Percentiles rank a stretch among this genome's conserved stretches.
phyloP scores from a whole-genome alignment of 306 rosid genomes.

The Gastrolobium bilobum region DNA sequence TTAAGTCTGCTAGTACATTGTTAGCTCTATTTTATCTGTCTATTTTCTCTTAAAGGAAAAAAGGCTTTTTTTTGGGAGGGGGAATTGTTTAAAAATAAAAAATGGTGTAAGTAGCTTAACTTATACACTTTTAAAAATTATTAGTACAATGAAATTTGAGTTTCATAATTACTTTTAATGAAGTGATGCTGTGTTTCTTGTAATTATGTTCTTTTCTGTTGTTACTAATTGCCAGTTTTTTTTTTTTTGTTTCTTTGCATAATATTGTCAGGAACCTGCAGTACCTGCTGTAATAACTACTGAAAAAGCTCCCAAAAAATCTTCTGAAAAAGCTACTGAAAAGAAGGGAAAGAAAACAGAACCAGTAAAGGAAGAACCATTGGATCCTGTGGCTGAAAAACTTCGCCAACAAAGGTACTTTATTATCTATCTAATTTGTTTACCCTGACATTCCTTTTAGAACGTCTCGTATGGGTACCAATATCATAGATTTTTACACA shows the following conservation, averaged over 20 bases:
- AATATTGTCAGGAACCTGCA: slow-evolving; percentile 68
- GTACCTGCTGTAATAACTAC: slow-evolving; percentile 68
- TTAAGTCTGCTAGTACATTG: not conserved
- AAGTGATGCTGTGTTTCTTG: slow-evolving; percentile 13
- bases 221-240: not conserved
- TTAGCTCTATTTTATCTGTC: not conserved
- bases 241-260: slow-evolving; percentile 13
- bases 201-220: not conserved
- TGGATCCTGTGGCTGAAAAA: slow-evolving; percentile 89
- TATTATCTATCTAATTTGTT: not conserved
- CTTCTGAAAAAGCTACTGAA: slow-evolving; percentile 65
- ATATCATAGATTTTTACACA: not conserved
- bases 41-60: slow-evolving; percentile 9
- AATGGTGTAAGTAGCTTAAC: not conserved
- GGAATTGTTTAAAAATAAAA: not conserved
- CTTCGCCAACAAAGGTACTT: slow-evolving; percentile 92
- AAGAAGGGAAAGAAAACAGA: slow-evolving; percentile 74
- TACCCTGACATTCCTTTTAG: not conserved
- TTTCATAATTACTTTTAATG: not conserved
- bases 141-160: not conserved
- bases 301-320: slow-evolving; percentile 72
- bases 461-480: not conserved
- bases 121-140: not conserved
- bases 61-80: not conserved
- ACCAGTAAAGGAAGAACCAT: slow-evolving; percentile 64